These are phyloP conservation scores for Anthoceros angustus DNA, from an alignment of 225 moss, liverwort and hornwort genomes.

Conservation along the genomic window DNA sequence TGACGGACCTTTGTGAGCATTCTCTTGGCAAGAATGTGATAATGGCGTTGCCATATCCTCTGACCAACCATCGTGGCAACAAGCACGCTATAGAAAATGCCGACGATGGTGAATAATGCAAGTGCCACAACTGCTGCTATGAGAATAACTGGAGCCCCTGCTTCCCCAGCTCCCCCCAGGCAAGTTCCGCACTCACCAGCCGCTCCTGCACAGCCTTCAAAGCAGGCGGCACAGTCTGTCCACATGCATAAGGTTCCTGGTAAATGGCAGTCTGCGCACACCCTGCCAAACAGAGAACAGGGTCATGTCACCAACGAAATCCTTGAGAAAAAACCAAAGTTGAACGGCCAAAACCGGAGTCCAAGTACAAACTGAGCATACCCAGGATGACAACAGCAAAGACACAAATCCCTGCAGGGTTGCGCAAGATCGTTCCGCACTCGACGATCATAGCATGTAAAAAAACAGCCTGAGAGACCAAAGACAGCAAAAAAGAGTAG, in stretches of 20 bases:
- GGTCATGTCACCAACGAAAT: background rate
- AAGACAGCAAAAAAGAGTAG: conserved; percentile 33
- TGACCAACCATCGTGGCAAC: conserved; percentile 54
- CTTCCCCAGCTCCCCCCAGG: conserved; percentile 41
- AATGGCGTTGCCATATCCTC: conserved; percentile 71
- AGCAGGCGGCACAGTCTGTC: conserved; percentile 41
- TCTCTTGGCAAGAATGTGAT: conserved; percentile 54
- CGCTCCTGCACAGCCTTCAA: conserved; percentile 41
- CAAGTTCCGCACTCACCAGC: conserved; percentile 38
- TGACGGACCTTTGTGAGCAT: conserved; percentile 38
- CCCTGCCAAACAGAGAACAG: conserved; percentile 14
- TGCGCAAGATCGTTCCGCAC: conserved; percentile 46
- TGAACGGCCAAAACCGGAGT: background rate
- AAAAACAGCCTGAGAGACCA: conserved; percentile 37
- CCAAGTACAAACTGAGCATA: conserved; percentile 7
- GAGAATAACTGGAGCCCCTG: conserved; percentile 33
- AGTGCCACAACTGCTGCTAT: conserved; percentile 33
- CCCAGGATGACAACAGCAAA: conserved; percentile 43
- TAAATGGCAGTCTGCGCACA: conserved; percentile 40
- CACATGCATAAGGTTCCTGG: conserved; percentile 41
- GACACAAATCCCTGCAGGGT: conserved; percentile 51
- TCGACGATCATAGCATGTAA: conserved; percentile 47
- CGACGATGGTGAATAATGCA: conserved; percentile 35
- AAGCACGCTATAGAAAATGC: conserved; percentile 42
- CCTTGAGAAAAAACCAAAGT: background rate